Base-by-base conservation (phyloP, 192 early-diverging fungal genomes). In the Phycomyces blakesleeanus region DNA sequence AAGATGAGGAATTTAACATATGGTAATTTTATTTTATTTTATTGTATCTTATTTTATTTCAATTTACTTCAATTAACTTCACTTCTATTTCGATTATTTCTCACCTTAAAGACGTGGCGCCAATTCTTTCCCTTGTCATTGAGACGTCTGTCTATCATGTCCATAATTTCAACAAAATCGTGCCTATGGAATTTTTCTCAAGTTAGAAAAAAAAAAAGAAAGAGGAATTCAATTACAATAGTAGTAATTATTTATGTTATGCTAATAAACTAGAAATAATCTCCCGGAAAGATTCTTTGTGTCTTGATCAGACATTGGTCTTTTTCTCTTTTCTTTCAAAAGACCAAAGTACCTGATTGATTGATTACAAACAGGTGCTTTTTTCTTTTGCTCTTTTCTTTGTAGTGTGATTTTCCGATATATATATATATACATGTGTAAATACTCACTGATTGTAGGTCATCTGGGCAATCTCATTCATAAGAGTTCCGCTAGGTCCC, bases 121-220 rank as follows among this genome's bases (percentile, higher is more conserved):
- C 97, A 99, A 79, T 96, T 89, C 78, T 94, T 96, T 39, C 97
- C 97, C 67, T 88, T 89, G 77, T 99, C 97, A 67, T 98, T 97
- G 71, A 99, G 78, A 9, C 95, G 85, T 82, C 96, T 97, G 72
- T 99, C 95, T 27, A 99, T 69, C 76, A 99, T 95, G 66, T 97
- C 93, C 95, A 99, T 98, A 54, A 99, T 92, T 63, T 93, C 95
- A 59, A 93, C 54, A 83, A 95, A 97, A 51, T 93, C 91, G 51
- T 87, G 87, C 51, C 95, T 89, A 61, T 41, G n/a, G n/a, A n/a
- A n/a, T n/a, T n/a, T n/a, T n/a, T n/a, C n/a, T n/a, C n/a, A n/a
- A n/a, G n/a, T 54, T 27, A 12, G 22, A 41, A 20, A 37, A 42
- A 29, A 51, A 24, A 37, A 24, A 41, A 60, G 29, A 16, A 65